Conservation (phyloP, 2,329 filamentous ascomycete genomes). For the Mycosphaerella sp. region DNA sequence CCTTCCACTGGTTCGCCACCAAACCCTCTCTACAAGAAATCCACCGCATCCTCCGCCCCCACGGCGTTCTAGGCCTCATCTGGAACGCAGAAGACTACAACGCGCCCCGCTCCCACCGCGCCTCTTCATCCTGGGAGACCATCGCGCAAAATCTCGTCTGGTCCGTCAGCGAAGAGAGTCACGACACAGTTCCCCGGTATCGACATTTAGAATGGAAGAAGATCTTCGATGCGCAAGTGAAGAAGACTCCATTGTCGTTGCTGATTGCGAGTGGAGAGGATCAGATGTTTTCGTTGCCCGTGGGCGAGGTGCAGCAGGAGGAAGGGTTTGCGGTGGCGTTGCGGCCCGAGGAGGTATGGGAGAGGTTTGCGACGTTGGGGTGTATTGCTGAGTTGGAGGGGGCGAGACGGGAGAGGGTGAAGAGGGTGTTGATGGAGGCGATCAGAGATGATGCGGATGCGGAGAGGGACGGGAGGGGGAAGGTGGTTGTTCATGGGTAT, state of each 20-base stretch:
- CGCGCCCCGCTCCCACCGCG: conserved; percentile 51
- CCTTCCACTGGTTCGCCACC: conserved; percentile 58
- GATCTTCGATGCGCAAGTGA: conserved; percentile 56
- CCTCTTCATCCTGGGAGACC: conserved; percentile 56
- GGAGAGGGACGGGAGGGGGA: conserved; percentile 54
- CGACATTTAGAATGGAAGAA: conserved; percentile 58
- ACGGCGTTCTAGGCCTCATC: conserved; percentile 57
- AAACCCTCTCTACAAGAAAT: conserved; percentile 58
- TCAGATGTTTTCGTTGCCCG: conserved; percentile 55
- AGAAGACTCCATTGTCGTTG: conserved; percentile 44
- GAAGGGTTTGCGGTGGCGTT: conserved; percentile 55
- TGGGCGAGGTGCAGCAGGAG: conserved; percentile 46
- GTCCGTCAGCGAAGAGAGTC: conserved; percentile 48
- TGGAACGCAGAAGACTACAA: conserved; percentile 57
- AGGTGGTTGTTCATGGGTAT: conserved; percentile 58
- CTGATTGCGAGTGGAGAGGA: conserved; percentile 35
- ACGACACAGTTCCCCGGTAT: conserved; percentile 59
- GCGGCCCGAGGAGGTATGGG: conserved; percentile 55
- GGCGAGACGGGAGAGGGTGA: conserved; percentile 46
- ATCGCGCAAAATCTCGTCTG: conserved; percentile 55
- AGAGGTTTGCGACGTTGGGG: conserved; percentile 59
- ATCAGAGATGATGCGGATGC: conserved; percentile 47
- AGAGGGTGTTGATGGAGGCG: conserved; percentile 49
- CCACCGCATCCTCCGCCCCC: conserved; percentile 57
- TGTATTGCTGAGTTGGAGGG: conserved; percentile 56